phyloP scores from a whole-genome alignment of 345 rosid species.

The Psidium guajava region DNA sequence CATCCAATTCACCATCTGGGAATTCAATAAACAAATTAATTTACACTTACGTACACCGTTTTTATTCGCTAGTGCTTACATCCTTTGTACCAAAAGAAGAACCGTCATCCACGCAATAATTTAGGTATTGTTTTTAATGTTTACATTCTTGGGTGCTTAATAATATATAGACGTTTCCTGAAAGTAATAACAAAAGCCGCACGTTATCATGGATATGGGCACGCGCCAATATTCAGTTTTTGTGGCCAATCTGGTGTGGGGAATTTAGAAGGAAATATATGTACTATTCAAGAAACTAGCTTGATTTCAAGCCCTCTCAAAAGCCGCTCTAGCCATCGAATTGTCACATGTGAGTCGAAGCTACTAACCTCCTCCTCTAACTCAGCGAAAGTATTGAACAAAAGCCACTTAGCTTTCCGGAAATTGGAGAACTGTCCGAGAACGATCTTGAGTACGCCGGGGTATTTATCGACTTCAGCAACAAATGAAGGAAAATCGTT shows the following conservation, averaged over 20 bases:
- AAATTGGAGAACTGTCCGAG: slow-evolving; percentile 22
- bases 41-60: neutral
- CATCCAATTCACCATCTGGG: slow-evolving; percentile 35
- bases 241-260: neutral
- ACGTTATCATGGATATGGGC: neutral
- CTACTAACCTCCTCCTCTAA: slow-evolving; percentile 44
- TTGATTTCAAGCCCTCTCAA: neutral
- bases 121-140: slow-evolving; percentile 16
- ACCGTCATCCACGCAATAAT: slow-evolving; percentile 23
- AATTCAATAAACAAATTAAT: neutral
- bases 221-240: neutral
- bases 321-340: neutral
- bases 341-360: slow-evolving; percentile 13
- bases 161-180: neutral
- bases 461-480: slow-evolving; percentile 11
- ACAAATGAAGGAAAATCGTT: slow-evolving; percentile 30
- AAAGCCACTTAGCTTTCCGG: slow-evolving; percentile 17
- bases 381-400: slow-evolving; percentile 34
- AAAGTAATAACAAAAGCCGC: neutral
- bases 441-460: neutral
- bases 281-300: neutral
- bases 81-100: slow-evolving; percentile 1
- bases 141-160: neutral
- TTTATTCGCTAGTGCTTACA: slow-evolving; percentile 4
- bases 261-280: neutral